Evolutionary conservation across 345 rosid species (phyloP).

Genomic region (Anacardium occidentale): DNA sequence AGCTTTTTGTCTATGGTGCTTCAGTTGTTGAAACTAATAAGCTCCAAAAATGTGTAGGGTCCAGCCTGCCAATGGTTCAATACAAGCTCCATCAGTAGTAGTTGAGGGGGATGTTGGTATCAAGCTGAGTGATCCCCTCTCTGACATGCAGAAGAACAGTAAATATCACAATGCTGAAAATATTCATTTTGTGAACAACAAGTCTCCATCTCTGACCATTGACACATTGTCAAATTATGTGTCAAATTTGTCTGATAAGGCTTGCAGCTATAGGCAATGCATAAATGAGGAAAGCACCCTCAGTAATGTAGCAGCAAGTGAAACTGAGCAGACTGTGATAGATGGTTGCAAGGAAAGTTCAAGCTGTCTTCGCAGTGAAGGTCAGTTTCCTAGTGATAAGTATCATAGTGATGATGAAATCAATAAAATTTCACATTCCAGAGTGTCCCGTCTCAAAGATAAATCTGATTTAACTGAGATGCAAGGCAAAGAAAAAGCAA

Average conservation of each 20-base stretch:
- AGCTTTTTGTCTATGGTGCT: conserved; percentile 18
- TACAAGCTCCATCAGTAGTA: conserved; percentile 34
- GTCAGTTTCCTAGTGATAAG: neutral
- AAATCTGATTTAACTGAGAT: conserved; percentile 12
- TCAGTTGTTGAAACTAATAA: conserved; percentile 15
- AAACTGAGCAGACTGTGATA: conserved; percentile 19
- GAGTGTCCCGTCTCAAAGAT: conserved; percentile 14
- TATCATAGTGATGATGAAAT: conserved; percentile 20
- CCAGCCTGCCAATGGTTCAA: conserved; percentile 31
- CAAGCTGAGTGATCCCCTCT: conserved; percentile 16
- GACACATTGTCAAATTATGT: conserved; percentile 26
- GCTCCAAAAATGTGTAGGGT: conserved; percentile 35
- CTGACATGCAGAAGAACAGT: conserved; percentile 22
- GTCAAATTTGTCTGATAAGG: conserved; percentile 25
- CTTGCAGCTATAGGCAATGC: conserved; percentile 14
- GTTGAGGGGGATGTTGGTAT: conserved; percentile 27
- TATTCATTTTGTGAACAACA: conserved; percentile 17
- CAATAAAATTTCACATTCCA: conserved; percentile 15
- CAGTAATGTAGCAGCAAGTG: conserved; percentile 17
- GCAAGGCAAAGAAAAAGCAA: conserved; percentile 9
- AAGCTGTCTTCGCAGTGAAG: neutral
- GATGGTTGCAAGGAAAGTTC: conserved; percentile 21
- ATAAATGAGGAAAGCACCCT: conserved; percentile 15
- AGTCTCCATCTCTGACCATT: conserved; percentile 29
- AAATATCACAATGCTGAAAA: conserved; percentile 16